These are phyloP conservation scores for Alternaria viburni DNA, from an alignment of 2,329 filamentous ascomycete genomes.

Conservation along the genomic window DNA sequence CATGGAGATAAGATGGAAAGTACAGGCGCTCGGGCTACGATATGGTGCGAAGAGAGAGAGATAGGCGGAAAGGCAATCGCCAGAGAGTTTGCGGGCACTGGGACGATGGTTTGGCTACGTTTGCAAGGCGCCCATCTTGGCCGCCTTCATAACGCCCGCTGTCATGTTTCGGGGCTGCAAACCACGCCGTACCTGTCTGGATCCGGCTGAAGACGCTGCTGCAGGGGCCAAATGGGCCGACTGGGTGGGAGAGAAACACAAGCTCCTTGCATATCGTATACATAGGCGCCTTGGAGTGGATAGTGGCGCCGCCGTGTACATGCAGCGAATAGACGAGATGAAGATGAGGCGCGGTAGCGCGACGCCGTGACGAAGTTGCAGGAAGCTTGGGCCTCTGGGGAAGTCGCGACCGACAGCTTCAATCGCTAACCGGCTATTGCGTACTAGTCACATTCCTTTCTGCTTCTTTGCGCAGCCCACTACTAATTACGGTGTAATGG, in stretches of 20 bases:
- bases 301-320: background rate
- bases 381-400: slow-evolving; percentile 15
- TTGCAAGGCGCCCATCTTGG: slow-evolving; percentile 14
- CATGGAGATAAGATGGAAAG: slow-evolving; percentile 9
- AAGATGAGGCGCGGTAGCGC: slow-evolving; percentile 6
- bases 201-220: slow-evolving; percentile 7
- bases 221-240: slow-evolving; percentile 17
- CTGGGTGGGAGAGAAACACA: slow-evolving; percentile 5
- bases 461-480: background rate
- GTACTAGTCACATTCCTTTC: background rate
- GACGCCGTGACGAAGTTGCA: slow-evolving; percentile 7
- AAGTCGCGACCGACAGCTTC: slow-evolving; percentile 10
- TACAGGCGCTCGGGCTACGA: background rate
- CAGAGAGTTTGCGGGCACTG: background rate
- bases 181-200: slow-evolving; percentile 2
- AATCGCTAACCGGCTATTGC: background rate
- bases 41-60: background rate
- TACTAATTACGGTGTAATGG: slow-evolving; percentile 5
- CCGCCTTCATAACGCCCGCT: slow-evolving; percentile 6
- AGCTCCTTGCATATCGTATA: slow-evolving; percentile 1
- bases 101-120: slow-evolving; percentile 7
- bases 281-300: slow-evolving; percentile 10
- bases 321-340: slow-evolving; percentile 14
- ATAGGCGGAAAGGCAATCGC: background rate
- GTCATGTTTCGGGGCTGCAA: slow-evolving; percentile 17